Percentiles rank a stretch among this genome's conserved stretches.
Conservation (phyloP, 2,329 filamentous ascomycete genomes). For the Ascochyta clinopodiicola region DNA sequence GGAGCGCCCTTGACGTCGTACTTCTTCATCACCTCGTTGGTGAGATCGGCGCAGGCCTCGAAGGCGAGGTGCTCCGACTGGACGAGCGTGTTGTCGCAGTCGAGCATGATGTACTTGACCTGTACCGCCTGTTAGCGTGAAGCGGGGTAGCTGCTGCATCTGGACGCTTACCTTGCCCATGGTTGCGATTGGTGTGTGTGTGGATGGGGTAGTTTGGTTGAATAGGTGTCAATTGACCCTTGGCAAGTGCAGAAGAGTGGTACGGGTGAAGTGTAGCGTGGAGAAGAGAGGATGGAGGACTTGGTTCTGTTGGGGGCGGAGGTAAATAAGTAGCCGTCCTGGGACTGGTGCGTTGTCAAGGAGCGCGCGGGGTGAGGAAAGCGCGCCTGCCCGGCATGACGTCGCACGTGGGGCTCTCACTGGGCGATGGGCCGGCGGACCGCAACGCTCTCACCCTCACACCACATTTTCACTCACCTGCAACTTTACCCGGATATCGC, state of each 20-base stretch:
- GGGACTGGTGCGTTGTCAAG: slow-evolving; percentile 34
- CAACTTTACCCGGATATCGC: slow-evolving; percentile 15
- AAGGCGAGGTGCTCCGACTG: slow-evolving; percentile 90
- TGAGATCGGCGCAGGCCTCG: slow-evolving; percentile 85
- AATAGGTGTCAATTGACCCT: slow-evolving; percentile 29
- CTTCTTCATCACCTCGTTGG: slow-evolving; percentile 81
- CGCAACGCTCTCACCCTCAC: slow-evolving; percentile 14
- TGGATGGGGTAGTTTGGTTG: slow-evolving; percentile 16
- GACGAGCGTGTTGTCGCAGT: slow-evolving; percentile 87
- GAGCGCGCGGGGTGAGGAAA: slow-evolving; percentile 24
- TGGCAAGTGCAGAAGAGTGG: slow-evolving; percentile 17
- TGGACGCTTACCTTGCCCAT: slow-evolving; percentile 40
- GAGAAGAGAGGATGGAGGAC: slow-evolving; percentile 2
- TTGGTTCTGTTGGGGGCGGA: slow-evolving; percentile 30
- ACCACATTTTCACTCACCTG: slow-evolving; percentile 12
- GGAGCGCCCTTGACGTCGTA: slow-evolving; percentile 68
- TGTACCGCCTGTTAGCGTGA: slow-evolving; percentile 31
- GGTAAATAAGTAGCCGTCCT: slow-evolving; percentile 33
- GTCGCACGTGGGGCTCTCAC: slow-evolving; percentile 32
- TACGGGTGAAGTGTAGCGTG: slow-evolving; percentile 3
- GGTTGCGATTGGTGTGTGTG: slow-evolving; percentile 26
- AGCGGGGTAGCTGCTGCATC: slow-evolving; percentile 22
- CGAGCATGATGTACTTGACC: slow-evolving; percentile 60
- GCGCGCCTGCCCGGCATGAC: slow-evolving; percentile 24
- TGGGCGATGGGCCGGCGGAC: slow-evolving; percentile 13